Base-by-base conservation (phyloP, 176 grass and related monocot species). In the Bromus sterilis region DNA sequence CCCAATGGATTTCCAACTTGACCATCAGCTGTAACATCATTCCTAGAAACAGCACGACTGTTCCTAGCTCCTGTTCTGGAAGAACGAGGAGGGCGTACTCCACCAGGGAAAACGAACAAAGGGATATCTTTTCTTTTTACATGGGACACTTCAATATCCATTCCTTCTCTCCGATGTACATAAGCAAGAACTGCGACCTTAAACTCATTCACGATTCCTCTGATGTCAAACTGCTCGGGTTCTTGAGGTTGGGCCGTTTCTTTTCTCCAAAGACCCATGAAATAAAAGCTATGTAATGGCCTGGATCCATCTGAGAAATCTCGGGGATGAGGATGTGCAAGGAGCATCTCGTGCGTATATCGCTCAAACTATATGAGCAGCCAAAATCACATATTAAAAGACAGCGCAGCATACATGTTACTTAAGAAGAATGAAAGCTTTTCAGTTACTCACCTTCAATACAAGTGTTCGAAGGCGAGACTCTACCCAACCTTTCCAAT, bases 401-500 rank as follows among this genome's bases (percentile, higher is more conserved):
- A 77, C 23, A 48, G n/a, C 15, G n/a, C 29, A 35, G 51, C 0
- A 4, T 32, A 57, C 23, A 18, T 21, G 34, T 77, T 81, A 21
- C 31, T 46, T 46, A 31, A 37, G 58, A 63, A 36, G 20, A 86
- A 78, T 87, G 13, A 21, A 62, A 76, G 76, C 41, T 21, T 43
- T 66, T 41, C 32, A 51, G 23, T 51, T 66, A 41, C 66, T 88
- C 36, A 97, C 94, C 94, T 94, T 94, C 31, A 97, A 79, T 58
- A 88, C 93, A 57, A 97, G 91, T 18, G 87, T 93, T 28, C 94
- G 91, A 76, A 97, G 91, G 18, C 89, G 87, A 53, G 94, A 94
- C 80, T 97, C 89, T 32, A 97, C 91, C 94, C 94, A 97, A 20
- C 91, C 94, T 78, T 97, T 93, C 94, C 94, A 97, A 67, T 94